Evolutionary conservation across 805 yeast species (phyloP).

Genomic region (Pichia rugopelliculosa): DNA sequence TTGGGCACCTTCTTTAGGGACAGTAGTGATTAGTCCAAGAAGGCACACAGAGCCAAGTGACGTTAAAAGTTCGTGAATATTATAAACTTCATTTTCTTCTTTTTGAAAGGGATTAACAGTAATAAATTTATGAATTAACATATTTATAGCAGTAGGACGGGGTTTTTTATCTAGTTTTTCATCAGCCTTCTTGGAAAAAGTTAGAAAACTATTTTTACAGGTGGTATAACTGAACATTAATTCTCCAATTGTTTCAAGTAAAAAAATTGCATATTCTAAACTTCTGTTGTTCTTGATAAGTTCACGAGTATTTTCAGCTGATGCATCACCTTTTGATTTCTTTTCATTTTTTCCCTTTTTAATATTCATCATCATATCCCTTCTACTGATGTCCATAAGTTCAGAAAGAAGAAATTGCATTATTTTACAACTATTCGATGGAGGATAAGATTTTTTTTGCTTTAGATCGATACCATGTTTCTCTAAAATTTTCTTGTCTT

Average conservation of each 20-base stretch:
- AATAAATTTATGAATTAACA: constrained; percentile 67
- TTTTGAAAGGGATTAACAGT: constrained; percentile 42
- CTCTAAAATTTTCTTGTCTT: constrained; percentile 15
- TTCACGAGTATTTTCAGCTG: constrained; percentile 12
- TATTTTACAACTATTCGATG: constrained; percentile 40
- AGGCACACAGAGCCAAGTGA: constrained; percentile 56
- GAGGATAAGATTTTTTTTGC: constrained; percentile 11
- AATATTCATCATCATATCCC: constrained; percentile 18
- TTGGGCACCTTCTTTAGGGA: constrained; percentile 42
- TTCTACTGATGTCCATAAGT: constrained; percentile 39
- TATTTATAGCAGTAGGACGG: constrained; percentile 67
- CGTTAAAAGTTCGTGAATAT: constrained; percentile 52
- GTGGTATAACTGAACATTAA: constrained; percentile 70
- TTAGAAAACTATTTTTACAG: constrained; percentile 73
- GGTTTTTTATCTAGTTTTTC: constrained; percentile 46
- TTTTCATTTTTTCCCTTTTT: constrained; percentile 20
- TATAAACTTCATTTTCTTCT: constrained; percentile 29
- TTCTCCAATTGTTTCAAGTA: constrained; percentile 63
- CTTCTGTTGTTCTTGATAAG: constrained; percentile 39
- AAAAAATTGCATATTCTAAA: constrained; percentile 60
- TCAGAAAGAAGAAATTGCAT: constrained; percentile 58
- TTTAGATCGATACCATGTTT: constrained; percentile 5
- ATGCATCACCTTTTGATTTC: constrained; percentile 2
- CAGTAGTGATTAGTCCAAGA: constrained; percentile 53
- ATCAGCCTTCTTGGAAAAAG: constrained; percentile 55